Evolutionary conservation across 2,329 filamentous ascomycete genomes (phyloP), one percentile per base, ranked within the genome.

Genomic region (Fusarium agapanthi): DNA sequence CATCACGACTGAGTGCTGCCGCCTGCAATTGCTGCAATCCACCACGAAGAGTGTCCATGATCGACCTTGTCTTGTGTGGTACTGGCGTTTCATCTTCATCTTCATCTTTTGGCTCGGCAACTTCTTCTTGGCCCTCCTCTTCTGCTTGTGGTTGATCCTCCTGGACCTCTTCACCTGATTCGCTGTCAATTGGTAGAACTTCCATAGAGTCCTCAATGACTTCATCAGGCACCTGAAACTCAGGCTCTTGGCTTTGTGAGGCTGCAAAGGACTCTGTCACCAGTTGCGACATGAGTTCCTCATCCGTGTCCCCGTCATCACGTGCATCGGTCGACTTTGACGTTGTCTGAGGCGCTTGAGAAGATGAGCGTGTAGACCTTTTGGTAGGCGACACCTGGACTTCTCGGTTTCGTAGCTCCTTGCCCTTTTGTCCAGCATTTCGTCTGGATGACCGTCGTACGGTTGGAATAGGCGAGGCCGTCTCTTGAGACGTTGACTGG

Each of bases 1-100:
- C 90, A 16, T 88, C 85, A 16, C 89, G 86, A 22, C 89, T 89
- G 45, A 97, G 81, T 22, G 88, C 84, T 28, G 90, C 85, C 34
- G 82, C 83, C 60, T 86, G 88, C 65, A 95, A 84, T 71, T 90
- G 86, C 26, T 86, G 84, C 30, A 96, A 80, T 1, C 81, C 81
- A 38, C 74, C 79, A 28, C 79, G 78, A 35, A 84, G 74, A 34
- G 79, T 77, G 22, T 76, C 71, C 66, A 83, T 73, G 44, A 84
- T 79, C 9, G 75, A 70, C 37, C 45, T 54, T 15, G 75, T 59
- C 40, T 71, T 74, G 57, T 61, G 63, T 30, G 61, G 61, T n/a
- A 54, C 58, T 28, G 47, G 38, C 24, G 45, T 45, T 43, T 67
- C 64, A 16, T 64, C 34, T 24, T 63, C 56, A 18, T 48, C 28